Evolutionary conservation across 1,284 basidiomycete genomes (phyloP).

Genomic region (Ustilago hordei): DNA sequence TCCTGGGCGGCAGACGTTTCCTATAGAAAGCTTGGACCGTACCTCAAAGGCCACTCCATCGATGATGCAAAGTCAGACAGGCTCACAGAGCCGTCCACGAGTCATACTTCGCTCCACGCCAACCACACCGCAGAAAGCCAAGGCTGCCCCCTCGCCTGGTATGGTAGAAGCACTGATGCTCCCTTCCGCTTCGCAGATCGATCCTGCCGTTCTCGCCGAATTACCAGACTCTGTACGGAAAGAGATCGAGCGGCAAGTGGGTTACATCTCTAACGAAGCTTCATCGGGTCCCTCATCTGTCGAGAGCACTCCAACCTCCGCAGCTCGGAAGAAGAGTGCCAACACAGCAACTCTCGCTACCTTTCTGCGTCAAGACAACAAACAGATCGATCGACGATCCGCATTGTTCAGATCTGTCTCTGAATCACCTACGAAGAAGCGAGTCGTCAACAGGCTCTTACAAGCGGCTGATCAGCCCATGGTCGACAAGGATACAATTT

Average conservation of each 20-base stretch:
- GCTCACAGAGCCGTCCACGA: constrained; percentile 22
- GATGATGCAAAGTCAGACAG: neutral
- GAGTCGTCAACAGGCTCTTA: constrained; percentile 28
- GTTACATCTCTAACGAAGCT: constrained; percentile 18
- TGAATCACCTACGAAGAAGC: constrained; percentile 41
- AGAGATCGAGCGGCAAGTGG: constrained; percentile 57
- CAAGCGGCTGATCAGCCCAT: constrained; percentile 24
- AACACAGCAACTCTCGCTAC: constrained; percentile 18
- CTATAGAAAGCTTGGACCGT: neutral
- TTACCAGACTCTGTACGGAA: constrained; percentile 57
- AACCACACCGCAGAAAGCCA: constrained; percentile 44
- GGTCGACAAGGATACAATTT: constrained; percentile 29
- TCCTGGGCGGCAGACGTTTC: neutral
- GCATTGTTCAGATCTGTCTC: constrained; percentile 35
- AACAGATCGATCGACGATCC: constrained; percentile 7
- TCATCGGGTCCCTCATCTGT: constrained; percentile 24
- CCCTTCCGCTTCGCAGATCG: constrained; percentile 64
- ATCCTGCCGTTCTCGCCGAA: constrained; percentile 60
- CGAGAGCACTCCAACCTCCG: constrained; percentile 35
- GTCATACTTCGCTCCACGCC: constrained; percentile 42
- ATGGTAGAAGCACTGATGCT: constrained; percentile 45
- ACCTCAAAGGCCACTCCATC: constrained; percentile 5
- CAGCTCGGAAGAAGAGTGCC: constrained; percentile 20
- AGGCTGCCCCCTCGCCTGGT: constrained; percentile 26
- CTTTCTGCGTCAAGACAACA: constrained; percentile 17